These are phyloP conservation scores for Tephrocybe sp. DNA, from an alignment of 768 basidiomycete species.

Conservation along the genomic window DNA sequence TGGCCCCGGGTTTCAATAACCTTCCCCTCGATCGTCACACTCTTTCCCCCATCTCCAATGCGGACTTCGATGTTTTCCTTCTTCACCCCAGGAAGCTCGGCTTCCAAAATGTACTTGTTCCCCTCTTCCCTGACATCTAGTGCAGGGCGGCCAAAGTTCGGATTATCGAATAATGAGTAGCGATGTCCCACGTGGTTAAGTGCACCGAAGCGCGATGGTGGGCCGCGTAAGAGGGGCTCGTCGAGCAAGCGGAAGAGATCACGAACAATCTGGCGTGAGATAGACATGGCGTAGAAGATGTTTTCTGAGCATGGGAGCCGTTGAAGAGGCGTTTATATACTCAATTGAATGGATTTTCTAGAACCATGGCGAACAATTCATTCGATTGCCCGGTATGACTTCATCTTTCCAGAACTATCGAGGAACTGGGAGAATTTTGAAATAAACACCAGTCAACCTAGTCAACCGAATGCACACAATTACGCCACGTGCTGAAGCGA, in stretches of 20 bases:
- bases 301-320: not conserved
- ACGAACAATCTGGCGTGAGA: slow-evolving; percentile 61
- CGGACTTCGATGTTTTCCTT: slow-evolving; percentile 75
- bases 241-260: slow-evolving; percentile 79
- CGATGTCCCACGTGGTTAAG: slow-evolving; percentile 7
- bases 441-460: not conserved
- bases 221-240: slow-evolving; percentile 56
- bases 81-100: slow-evolving; percentile 77
- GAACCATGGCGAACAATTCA: slow-evolving; percentile 8
- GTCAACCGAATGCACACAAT: too few species aligned
- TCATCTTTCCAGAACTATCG: slow-evolving; percentile 1
- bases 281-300: slow-evolving; percentile 48
- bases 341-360: slow-evolving; percentile 4
- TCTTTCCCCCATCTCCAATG: slow-evolving; percentile 69
- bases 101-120: slow-evolving; percentile 66
- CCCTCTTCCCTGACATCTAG: slow-evolving; percentile 70
- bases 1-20: slow-evolving; percentile 30
- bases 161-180: slow-evolving; percentile 45
- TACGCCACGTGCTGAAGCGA: slow-evolving; percentile 7
- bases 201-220: slow-evolving; percentile 17
- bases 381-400: not conserved
- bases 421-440: not conserved
- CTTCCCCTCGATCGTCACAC: slow-evolving; percentile 72
- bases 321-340: slow-evolving; percentile 7
- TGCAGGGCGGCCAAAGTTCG: slow-evolving; percentile 47